Evolutionary conservation across 108 stramenopile species (phyloP).

Genomic region (Parietichytrium sp.): DNA sequence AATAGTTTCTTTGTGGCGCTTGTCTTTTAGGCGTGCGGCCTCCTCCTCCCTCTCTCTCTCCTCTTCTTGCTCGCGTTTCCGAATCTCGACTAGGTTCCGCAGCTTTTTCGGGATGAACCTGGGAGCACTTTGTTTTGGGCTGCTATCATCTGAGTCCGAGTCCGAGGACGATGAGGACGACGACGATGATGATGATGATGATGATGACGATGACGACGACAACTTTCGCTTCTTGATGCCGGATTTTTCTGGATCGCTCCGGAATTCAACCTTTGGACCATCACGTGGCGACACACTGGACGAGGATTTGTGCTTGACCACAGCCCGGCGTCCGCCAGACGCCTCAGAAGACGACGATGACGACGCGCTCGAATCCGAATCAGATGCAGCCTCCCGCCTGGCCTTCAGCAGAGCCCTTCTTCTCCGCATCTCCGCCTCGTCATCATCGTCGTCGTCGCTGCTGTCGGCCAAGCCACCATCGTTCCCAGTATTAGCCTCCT

Average conservation of each 20-base stretch:
- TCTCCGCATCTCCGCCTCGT: neutral
- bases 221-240: too few species aligned
- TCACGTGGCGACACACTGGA: too few species aligned
- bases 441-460: neutral
- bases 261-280: too few species aligned
- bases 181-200: neutral
- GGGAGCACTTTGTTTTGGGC: neutral
- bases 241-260: too few species aligned
- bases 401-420: neutral
- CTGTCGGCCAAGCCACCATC: neutral
- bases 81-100: neutral
- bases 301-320: too few species aligned
- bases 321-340: too few species aligned
- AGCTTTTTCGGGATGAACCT: neutral
- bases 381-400: neutral
- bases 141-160: neutral
- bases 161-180: neutral
- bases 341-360: neutral
- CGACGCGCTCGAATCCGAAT: neutral
- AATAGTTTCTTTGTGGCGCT: neutral
- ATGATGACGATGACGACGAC: neutral
- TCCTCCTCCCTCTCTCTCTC: neutral
- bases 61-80: slow-evolving; percentile 21
- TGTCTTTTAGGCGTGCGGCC: neutral
- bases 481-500: too few species aligned